Conservation (phyloP, 441 rosid genomes). For the Syzygium malaccense region DNA sequence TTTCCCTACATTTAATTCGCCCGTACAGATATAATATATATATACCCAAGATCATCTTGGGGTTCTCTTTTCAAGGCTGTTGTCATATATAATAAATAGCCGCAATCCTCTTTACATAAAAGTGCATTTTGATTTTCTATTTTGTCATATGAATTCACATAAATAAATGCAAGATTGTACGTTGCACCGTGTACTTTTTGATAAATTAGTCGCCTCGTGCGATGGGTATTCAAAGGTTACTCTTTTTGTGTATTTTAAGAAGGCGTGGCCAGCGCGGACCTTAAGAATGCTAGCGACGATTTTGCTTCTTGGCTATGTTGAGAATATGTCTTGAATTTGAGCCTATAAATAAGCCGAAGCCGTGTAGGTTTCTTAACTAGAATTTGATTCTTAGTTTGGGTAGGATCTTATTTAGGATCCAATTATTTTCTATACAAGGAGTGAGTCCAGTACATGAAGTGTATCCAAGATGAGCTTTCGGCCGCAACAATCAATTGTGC, state of each 20-base stretch:
- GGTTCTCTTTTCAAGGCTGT: background rate
- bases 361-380: background rate
- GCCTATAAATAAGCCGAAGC: too few relatives aligned
- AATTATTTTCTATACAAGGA: background rate
- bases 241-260: background rate
- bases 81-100: background rate
- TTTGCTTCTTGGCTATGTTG: background rate
- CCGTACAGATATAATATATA: background rate
- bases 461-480: background rate
- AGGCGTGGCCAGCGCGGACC: too few relatives aligned
- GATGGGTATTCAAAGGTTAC: background rate
- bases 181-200: background rate
- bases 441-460: rapidly evolving
- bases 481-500: rapidly evolving
- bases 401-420: background rate
- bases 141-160: background rate
- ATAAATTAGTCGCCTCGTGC: background rate
- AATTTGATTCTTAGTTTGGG: background rate
- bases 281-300: background rate
- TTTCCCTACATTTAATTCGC: background rate
- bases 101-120: background rate
- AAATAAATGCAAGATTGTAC: background rate
- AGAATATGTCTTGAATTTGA: background rate
- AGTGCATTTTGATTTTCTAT: background rate
- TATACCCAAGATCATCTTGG: background rate